Base-by-base conservation (phyloP, 176 grass and related monocot species). In the Thinopyrum elongatum region DNA sequence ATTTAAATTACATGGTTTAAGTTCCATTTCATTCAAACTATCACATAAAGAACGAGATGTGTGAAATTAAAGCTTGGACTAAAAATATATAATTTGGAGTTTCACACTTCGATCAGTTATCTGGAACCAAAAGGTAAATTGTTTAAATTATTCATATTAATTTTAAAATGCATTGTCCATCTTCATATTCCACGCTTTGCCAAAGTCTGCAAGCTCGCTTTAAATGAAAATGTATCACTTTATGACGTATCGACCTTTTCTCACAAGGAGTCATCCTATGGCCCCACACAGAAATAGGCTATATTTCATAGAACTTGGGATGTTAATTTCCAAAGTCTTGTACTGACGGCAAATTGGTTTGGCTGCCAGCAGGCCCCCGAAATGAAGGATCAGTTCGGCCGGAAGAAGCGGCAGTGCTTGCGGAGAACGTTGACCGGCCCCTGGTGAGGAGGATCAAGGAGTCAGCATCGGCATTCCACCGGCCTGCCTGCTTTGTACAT, bases 341-440 rank as follows among this genome's bases (percentile, higher is more conserved):
- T 31, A 62, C 6, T 65, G 26, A 58, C 51, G 10, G 7, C 2
- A 60, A 65, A 79, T 59, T 76, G 3, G 6, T 83, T 58, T 25
- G 5, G 26, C n/a, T 82, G 30, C 7, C 23, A 57, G 10, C 85
- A 98, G 95, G 64, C 65, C 55, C 42, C 79, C 35, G 87, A 93
- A 66, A 76, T 80, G 10, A 91, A 88, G 39, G 82, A 93, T 89
- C 88, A 84, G 36, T 88, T 90, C 9, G 55, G 68, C 35, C 82
- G 82, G 58, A 84, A 82, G 38, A 98, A 95, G 84, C 86, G 85
- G 8, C 31, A 81, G 23, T 91, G 95, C 87, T 85, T 98, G 89
- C 82, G 91, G 88, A 95, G 95, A 90, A 98, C 95, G 82, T 49
- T 93, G 70, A 95, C 92, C 39, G 92, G 90, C 17, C 92, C 94